Evolutionary conservation across 1,284 basidiomycete species (phyloP).

Genomic region (Boletus austroedulis): DNA sequence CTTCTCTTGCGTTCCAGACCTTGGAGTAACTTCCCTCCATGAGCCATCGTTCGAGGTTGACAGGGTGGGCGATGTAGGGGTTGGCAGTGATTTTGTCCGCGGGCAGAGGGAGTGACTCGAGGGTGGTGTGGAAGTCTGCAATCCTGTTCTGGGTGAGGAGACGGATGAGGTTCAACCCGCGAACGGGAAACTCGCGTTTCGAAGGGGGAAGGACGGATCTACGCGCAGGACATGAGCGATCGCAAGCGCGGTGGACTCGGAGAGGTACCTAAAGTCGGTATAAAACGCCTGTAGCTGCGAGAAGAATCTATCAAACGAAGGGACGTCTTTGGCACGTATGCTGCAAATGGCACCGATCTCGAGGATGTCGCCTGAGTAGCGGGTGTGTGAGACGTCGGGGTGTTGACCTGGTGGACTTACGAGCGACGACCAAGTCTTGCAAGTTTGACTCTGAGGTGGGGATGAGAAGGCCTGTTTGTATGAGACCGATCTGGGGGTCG

Average conservation of each 20-base stretch:
- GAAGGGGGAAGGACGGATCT: conserved; percentile 79
- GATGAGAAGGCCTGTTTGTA: conserved; percentile 73
- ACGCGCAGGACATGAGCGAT: not conserved
- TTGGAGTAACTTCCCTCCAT: conserved; percentile 99
- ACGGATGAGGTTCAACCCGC: conserved; percentile 91
- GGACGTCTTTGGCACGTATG: conserved; percentile 83
- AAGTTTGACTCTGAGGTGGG: conserved; percentile 57
- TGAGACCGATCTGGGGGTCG: conserved; percentile 66
- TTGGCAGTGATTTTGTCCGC: conserved; percentile 72
- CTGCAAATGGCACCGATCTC: conserved; percentile 96
- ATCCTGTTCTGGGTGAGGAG: conserved; percentile 95
- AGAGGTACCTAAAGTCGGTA: conserved; percentile 70
- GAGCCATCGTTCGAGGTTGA: conserved; percentile 92
- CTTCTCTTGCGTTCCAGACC: conserved; percentile 92
- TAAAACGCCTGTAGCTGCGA: conserved; percentile 92
- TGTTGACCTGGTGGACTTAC: conserved; percentile 42
- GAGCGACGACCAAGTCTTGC: conserved; percentile 66
- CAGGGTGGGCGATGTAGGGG: conserved; percentile 80
- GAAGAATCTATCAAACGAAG: conserved; percentile 94
- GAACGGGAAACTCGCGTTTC: conserved; percentile 81
- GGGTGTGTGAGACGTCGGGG: not conserved
- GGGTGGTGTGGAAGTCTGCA: conserved; percentile 98
- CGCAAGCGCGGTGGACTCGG: not conserved
- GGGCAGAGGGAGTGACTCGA: conserved; percentile 86
- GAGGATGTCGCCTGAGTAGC: conserved; percentile 79